Evolutionary conservation across 148 eudicot genomes (phyloP).

Genomic region (Diospyros lotus): DNA sequence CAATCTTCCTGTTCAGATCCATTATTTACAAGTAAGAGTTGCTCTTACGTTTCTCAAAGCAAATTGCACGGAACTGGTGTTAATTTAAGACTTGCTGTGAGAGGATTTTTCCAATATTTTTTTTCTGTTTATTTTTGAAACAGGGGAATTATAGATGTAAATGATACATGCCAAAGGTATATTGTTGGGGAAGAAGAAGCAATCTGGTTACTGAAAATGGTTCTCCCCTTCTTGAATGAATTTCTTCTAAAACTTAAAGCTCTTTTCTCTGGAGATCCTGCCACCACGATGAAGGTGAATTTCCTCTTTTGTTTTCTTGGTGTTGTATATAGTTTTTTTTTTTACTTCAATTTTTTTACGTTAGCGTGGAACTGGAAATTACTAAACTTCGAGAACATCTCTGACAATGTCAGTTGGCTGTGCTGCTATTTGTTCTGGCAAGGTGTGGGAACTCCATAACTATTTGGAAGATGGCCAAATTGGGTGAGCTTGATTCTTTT

Average conservation of each 20-base stretch:
- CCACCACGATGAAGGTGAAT: constrained; percentile 74
- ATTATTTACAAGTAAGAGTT: constrained; percentile 45
- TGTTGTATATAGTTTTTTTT: not conserved
- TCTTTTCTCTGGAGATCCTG: constrained; percentile 82
- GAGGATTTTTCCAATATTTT: not conserved
- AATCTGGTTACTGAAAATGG: constrained; percentile 50
- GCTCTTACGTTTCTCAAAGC: not conserved
- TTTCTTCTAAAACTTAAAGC: constrained; percentile 53
- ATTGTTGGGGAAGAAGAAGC: constrained; percentile 78
- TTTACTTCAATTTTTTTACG: not conserved
- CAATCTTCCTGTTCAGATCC: constrained; percentile 59
- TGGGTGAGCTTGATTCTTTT: constrained; percentile 40
- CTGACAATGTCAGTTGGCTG: constrained; percentile 55
- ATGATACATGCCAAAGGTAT: constrained; percentile 24
- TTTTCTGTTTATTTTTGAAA: not conserved
- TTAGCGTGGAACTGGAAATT: constrained; percentile 4
- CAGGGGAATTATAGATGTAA: constrained; percentile 36
- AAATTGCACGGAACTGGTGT: not conserved
- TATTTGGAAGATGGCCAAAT: constrained; percentile 67
- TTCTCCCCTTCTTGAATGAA: constrained; percentile 73
- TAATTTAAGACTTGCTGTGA: not conserved
- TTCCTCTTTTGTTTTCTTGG: not conserved
- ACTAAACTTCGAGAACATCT: constrained; percentile 10
- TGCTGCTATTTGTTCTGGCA: constrained; percentile 72
- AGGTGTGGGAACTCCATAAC: constrained; percentile 77